Base-by-base conservation (phyloP, 768 basidiomycete species). In the Sarcodon sp. region DNA sequence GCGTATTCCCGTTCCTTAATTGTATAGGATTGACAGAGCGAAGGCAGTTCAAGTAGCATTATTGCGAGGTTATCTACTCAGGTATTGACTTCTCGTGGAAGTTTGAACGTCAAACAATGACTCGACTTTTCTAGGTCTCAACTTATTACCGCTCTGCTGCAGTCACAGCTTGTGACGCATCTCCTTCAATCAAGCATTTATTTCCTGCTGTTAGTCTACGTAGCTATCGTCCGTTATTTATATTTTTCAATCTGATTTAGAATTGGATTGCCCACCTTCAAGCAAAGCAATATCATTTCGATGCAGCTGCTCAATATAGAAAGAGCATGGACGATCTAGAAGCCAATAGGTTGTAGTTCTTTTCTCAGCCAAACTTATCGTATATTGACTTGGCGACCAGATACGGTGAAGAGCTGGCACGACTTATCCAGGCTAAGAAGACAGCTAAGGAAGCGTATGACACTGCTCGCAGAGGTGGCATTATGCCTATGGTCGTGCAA, bases 321-420 rank as follows among this genome's bases (percentile, higher is more conserved):
- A 84, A 91, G 63, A 85, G 87, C 59, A 70, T 88, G 47, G 93
- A 94, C 41, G 93, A 97, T 56, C 73, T 87, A 16, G 90, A 83
- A 61, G 73, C 74, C 33, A 80, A 75, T 69, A 76, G 75, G 83
- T 85, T 50, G 51, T 71, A 55, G 39, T 34, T 34, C 8, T 43
- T 35, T 18, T 36, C 27, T 6, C 16, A 7, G 7, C 36, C 45
- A 16, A 44, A 44, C 8, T 27, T 41, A 44, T 16, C 33, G n/a
- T 46, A 44, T 44, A 33, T 41, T 47, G 7, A 43, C 49, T 53
- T 37, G 46, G 47, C 36, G 50, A 21, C 8, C 54, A 92, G 91
- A 55, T 98, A 96, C 59, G 94, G 94, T 0, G 65, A 80, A 18
- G 91, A 97, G 64, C 69, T 98, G 35, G 83, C 83, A 1, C 77